phyloP scores from a whole-genome alignment of 106 monocot species.

The Ottelia alismoides region DNA sequence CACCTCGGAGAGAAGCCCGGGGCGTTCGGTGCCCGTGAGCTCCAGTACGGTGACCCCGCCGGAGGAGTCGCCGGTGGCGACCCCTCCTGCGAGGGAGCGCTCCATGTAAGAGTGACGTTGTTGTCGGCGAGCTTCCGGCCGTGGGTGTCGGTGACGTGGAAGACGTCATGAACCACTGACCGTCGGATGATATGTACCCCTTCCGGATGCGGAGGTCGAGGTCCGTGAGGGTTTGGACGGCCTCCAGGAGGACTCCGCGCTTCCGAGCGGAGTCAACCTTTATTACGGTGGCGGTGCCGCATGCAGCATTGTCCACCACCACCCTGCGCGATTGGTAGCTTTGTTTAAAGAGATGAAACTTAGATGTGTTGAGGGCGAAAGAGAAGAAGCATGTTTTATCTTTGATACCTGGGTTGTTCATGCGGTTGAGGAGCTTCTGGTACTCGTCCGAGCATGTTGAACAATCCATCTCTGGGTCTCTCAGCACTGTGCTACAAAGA shows the following conservation, averaged over 20 bases:
- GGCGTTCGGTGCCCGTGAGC: too few species aligned
- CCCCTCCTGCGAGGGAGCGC: slow-evolving; percentile 8
- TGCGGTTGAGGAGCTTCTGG: slow-evolving; percentile 62
- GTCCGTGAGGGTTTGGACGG: slow-evolving; percentile 53
- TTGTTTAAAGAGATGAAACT: too few species aligned
- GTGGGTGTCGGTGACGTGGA: slow-evolving; percentile 44
- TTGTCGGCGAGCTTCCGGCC: too few species aligned
- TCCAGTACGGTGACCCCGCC: too few species aligned
- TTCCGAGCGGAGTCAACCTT: slow-evolving; percentile 54
- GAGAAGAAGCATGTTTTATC: too few species aligned
- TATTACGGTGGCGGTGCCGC: slow-evolving; percentile 33
- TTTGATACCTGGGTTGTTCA: slow-evolving; percentile 66
- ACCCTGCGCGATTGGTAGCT: slow-evolving; percentile 19
- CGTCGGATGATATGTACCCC: slow-evolving; percentile 69
- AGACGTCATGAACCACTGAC: slow-evolving; percentile 64
- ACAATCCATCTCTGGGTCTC: slow-evolving; percentile 34
- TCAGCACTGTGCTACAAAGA: too few species aligned
- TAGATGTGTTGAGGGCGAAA: too few species aligned
- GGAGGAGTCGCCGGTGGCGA: too few species aligned
- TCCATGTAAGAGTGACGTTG: slow-evolving; percentile 42
- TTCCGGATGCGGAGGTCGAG: slow-evolving; percentile 50
- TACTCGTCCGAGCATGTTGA: slow-evolving; percentile 43
- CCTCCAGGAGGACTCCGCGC: slow-evolving; percentile 42
- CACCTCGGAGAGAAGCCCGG: too few species aligned
- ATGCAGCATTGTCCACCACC: slow-evolving; percentile 50